phyloP scores from a whole-genome alignment of 768 basidiomycete species.

The Tricholoma terreum region DNA sequence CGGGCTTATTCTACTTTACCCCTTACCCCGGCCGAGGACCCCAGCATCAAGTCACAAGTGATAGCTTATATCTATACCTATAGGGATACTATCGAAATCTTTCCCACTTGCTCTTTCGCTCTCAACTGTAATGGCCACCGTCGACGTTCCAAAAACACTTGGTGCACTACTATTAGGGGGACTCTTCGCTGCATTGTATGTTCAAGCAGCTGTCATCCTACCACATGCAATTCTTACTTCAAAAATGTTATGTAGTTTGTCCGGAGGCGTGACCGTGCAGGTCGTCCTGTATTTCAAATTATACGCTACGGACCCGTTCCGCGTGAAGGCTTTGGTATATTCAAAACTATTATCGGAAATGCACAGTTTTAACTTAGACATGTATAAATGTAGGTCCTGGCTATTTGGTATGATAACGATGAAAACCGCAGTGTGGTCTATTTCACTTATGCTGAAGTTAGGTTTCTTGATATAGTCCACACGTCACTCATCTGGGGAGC shows the following conservation, averaged over 20 bases:
- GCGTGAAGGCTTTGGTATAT: constrained; percentile 15
- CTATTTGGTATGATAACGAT: constrained; percentile 9
- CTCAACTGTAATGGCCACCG: not conserved
- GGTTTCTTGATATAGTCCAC: constrained; percentile 37
- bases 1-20: no score
- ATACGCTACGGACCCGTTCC: constrained; percentile 12
- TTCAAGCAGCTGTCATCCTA: not conserved
- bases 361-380: not conserved
- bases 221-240: not conserved
- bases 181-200: constrained; percentile 21
- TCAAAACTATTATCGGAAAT: not conserved
- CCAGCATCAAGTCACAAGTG: no score
- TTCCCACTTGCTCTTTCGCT: no score
- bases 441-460: constrained; percentile 8
- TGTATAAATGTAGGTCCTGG: constrained; percentile 10
- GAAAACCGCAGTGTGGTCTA: not conserved
- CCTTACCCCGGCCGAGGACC: no score
- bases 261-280: constrained; percentile 21
- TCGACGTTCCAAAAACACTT: constrained; percentile 18
- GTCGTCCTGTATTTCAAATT: constrained; percentile 20
- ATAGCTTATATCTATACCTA: no score
- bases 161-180: constrained; percentile 24
- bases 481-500: constrained; percentile 36
- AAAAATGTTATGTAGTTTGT: constrained; percentile 10
- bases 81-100: no score